Conservation (phyloP, 768 basidiomycete species). For the Hypholoma sublateritium region DNA sequence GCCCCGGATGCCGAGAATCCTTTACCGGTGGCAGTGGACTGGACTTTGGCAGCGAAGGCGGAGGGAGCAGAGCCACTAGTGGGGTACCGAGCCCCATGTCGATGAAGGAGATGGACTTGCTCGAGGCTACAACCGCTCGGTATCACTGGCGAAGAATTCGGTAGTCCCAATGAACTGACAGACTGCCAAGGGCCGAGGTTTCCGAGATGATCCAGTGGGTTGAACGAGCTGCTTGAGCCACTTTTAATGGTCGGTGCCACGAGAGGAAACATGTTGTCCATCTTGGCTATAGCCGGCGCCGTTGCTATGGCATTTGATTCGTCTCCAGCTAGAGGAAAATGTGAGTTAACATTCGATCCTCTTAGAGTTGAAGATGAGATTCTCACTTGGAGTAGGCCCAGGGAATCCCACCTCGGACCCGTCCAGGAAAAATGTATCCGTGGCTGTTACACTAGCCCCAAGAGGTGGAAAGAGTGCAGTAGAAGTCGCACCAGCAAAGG, state of each 20-base stretch:
- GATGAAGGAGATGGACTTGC: constrained; percentile 62
- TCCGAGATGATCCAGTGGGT: constrained; percentile 45
- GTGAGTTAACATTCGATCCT: not conserved
- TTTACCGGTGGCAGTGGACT: constrained; percentile 39
- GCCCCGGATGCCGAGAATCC: constrained; percentile 53
- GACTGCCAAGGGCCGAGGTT: constrained; percentile 53
- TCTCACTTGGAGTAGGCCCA: constrained; percentile 48
- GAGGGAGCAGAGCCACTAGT: constrained; percentile 45
- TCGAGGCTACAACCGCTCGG: constrained; percentile 47
- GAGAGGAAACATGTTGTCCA: constrained; percentile 40
- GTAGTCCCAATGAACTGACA: constrained; percentile 50
- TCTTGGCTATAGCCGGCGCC: constrained; percentile 37
- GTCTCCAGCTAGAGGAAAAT: constrained; percentile 35
- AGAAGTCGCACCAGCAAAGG: constrained; percentile 42
- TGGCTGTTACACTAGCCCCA: constrained; percentile 32
- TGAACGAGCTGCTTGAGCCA: constrained; percentile 32
- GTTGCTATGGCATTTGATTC: constrained; percentile 41
- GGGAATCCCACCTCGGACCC: constrained; percentile 42
- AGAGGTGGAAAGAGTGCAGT: constrained; percentile 43
- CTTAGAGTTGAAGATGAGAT: not conserved
- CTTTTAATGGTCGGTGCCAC: constrained; percentile 36
- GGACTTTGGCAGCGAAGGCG: constrained; percentile 46
- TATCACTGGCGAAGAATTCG: constrained; percentile 41
- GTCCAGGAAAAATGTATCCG: constrained; percentile 41
- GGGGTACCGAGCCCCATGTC: constrained; percentile 68